Base-by-base conservation (phyloP, 192 early-diverging fungal genomes). In the Mortierella alpina region DNA sequence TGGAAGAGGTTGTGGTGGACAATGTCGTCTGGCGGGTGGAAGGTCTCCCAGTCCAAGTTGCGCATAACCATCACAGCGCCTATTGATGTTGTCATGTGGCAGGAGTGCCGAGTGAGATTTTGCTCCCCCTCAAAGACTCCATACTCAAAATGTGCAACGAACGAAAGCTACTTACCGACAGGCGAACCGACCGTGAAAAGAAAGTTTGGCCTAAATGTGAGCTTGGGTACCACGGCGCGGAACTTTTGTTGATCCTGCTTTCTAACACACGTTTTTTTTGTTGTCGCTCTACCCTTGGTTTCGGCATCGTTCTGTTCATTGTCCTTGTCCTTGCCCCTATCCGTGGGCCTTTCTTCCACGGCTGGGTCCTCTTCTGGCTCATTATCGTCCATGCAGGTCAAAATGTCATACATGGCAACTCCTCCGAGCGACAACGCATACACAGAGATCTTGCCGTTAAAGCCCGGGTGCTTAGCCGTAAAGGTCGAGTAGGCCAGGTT, bases 1-100 rank as follows among this genome's bases (percentile, higher is more conserved):
- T 93, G 92, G 66, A 92, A 93, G 31, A 93, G 81, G 66, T 93
- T 93, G 84, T 92, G 89, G 66, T 87, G 89, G 13, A 84, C 68
- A 46, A 89, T 87, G 45, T 81, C 67, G 18, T 83, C 75, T 50
- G 83, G 82, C 15, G 90, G 90, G 44, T 86, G 70, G 57, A 89
- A 92, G 15, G 85, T 68, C 5, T 51, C 62, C 45, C 90, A 88
- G 5, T 68, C 69, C 39, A 90, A 84, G 63, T 91, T 88, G 4
- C 92, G 79, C 70, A 92, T 90, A 22, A 92, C 90, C 60, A 92
- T 53, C 1, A 89, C 84, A 2, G 89, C 92, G 41, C 92, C 91
- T 68, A 82, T 63, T 18, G 20, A 13, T 0, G 40, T 68, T 12
- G n/a, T 48, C 4, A 5, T 17, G 17, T 45, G 31, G 11, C 15